phyloP scores from a whole-genome alignment of 1,284 basidiomycete genomes.

The Rhodotorula sp. region DNA sequence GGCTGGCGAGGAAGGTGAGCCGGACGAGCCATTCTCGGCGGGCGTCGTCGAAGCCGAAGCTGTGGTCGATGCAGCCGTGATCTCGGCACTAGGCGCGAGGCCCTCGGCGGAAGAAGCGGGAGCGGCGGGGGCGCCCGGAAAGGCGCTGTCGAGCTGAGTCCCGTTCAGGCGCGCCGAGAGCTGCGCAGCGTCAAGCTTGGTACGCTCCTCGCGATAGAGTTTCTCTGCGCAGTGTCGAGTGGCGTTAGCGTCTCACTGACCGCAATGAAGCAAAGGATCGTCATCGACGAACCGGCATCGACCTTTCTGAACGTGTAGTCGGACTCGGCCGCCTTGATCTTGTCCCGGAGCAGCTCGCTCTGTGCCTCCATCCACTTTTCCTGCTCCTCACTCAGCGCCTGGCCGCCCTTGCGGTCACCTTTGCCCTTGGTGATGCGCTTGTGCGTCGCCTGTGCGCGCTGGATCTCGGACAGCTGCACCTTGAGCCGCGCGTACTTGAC shows the following conservation, averaged over 20 bases:
- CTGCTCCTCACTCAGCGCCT: slow-evolving; percentile 41
- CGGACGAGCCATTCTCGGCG: background rate
- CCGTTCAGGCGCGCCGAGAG: slow-evolving; percentile 62
- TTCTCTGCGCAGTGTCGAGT: slow-evolving; percentile 53
- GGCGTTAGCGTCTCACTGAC: background rate
- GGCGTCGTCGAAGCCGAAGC: background rate
- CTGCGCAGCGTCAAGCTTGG: slow-evolving; percentile 58
- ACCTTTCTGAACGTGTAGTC: slow-evolving; percentile 37
- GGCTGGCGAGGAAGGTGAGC: background rate
- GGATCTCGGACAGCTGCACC: slow-evolving; percentile 37
- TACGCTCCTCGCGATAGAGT: slow-evolving; percentile 61
- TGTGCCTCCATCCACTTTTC: slow-evolving; percentile 56
- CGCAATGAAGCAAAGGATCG: no score
- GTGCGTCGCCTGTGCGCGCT: slow-evolving; percentile 41
- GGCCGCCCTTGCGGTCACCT: slow-evolving; percentile 42
- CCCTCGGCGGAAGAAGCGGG: background rate
- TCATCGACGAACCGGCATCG: slow-evolving; percentile 58
- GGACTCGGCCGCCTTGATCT: slow-evolving; percentile 55
- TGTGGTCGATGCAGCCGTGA: background rate
- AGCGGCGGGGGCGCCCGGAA: slow-evolving; percentile 5
- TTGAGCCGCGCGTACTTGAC: slow-evolving; percentile 36
- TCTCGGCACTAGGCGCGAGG: slow-evolving; percentile 6
- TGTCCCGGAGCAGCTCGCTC: slow-evolving; percentile 58
- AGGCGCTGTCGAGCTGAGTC: slow-evolving; percentile 14
- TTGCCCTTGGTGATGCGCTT: slow-evolving; percentile 43